phyloP scores from a whole-genome alignment of 2,329 filamentous ascomycete species.

The Dothideomycetidae sp. region DNA sequence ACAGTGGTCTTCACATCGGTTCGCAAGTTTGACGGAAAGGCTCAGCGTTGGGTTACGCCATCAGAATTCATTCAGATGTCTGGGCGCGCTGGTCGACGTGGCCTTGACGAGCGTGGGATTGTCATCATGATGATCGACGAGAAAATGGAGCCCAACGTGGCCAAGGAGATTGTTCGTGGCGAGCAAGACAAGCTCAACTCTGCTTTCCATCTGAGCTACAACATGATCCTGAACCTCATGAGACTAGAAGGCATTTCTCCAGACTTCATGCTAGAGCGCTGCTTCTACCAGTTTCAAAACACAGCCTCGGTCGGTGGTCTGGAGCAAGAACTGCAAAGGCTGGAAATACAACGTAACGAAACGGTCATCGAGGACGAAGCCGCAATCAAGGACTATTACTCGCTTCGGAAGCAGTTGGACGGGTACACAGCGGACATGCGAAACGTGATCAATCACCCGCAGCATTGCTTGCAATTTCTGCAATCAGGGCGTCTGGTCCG shows the following conservation, averaged over 20 bases:
- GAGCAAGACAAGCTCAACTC: conserved; percentile 96
- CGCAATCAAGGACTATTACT: conserved; percentile 88
- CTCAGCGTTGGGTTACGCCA: conserved; percentile 70
- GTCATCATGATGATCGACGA: conserved; percentile 99
- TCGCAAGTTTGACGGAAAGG: conserved; percentile 80
- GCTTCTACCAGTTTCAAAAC: conserved; percentile 97
- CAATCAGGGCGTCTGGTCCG: conserved; percentile 77
- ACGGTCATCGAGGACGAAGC: conserved; percentile 73
- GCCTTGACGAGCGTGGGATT: conserved; percentile 92
- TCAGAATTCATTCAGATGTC: conserved; percentile 99
- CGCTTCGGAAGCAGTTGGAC: conserved; percentile 70
- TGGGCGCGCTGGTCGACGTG: conserved; percentile 87
- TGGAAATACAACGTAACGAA: conserved; percentile 60
- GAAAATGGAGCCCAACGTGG: conserved; percentile 86
- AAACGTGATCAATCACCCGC: conserved; percentile 79
- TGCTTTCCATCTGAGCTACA: conserved; percentile 94
- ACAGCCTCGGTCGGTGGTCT: conserved; percentile 70
- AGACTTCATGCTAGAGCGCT: conserved; percentile 96
- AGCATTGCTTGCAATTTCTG: conserved; percentile 70
- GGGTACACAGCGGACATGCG: conserved; percentile 80
- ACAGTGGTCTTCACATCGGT: conserved; percentile 98
- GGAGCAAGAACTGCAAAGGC: conserved; percentile 65
- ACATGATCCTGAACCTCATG: conserved; percentile 95
- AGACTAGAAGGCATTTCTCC: conserved; percentile 98
- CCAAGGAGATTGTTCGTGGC: conserved; percentile 88